Percentiles rank a stretch among this genome's conserved stretches.
Conservation (phyloP, 148 eudicot genomes). For the Polygonum maritimum region DNA sequence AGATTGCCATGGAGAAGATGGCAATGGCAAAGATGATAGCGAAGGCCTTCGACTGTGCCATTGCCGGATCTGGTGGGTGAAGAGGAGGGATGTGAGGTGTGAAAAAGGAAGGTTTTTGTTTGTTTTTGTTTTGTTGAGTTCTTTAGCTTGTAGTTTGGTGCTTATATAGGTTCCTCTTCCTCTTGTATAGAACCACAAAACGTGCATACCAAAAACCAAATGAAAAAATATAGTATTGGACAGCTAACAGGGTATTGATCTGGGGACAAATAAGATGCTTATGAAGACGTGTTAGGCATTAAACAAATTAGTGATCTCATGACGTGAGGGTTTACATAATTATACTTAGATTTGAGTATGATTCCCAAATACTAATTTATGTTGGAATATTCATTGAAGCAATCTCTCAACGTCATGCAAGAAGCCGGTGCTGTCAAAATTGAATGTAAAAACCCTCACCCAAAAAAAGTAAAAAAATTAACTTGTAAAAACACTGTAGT, state of each 20-base stretch:
- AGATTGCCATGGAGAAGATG: not conserved
- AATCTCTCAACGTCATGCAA: not conserved
- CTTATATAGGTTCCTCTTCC: not conserved
- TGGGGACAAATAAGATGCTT: not conserved
- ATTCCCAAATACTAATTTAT: not conserved
- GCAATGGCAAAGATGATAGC: constrained; percentile 2
- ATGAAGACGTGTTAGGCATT: not conserved
- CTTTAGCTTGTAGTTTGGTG: not conserved
- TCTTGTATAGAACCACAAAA: not conserved
- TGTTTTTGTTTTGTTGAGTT: not conserved
- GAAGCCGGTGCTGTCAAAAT: not conserved
- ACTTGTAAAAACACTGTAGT: too few relatives aligned
- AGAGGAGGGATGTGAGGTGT: not conserved
- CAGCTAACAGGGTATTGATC: not conserved
- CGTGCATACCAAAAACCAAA: not conserved
- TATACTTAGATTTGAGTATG: not conserved
- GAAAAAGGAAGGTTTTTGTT: not conserved
- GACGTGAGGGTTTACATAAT: not conserved
- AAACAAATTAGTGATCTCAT: not conserved
- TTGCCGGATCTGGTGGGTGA: not conserved
- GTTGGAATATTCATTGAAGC: not conserved
- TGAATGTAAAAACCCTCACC: too few relatives aligned
- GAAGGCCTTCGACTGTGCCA: not conserved
- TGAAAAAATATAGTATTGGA: not conserved
- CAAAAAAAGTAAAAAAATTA: too few relatives aligned